phyloP scores from a whole-genome alignment of 208 protist species.

The Crithidia expoeki region DNA sequence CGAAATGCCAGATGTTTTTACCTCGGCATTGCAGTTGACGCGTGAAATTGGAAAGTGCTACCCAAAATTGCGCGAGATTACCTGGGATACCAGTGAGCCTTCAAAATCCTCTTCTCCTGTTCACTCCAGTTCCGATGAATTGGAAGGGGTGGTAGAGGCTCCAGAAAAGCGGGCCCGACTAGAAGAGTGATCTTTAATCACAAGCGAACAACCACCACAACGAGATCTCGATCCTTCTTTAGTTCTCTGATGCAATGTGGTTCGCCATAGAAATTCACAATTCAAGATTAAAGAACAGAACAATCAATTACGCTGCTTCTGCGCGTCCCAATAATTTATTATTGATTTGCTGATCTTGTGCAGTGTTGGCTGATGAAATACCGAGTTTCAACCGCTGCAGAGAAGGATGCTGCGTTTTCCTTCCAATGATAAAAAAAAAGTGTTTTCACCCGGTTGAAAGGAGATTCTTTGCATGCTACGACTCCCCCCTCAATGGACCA shows the following conservation, averaged over 20 bases:
- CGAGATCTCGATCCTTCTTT: background rate
- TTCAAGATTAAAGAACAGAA: no score
- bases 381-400: no score
- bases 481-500: no score
- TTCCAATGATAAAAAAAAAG: no score
- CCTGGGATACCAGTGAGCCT: slow-evolving; percentile 30
- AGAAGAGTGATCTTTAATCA: slow-evolving; percentile 2
- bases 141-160: background rate
- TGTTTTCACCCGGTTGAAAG: no score
- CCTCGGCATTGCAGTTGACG: slow-evolving; percentile 45
- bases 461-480: no score
- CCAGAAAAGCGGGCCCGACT: slow-evolving; percentile 11
- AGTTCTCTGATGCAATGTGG: background rate
- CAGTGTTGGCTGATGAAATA: no score
- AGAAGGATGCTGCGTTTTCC: no score
- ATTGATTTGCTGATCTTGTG: no score
- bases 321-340: no score
- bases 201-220: background rate
- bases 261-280: background rate
- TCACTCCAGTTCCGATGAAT: background rate
- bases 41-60: slow-evolving; percentile 65
- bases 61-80: slow-evolving; percentile 38
- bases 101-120: background rate
- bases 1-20: slow-evolving; percentile 79
- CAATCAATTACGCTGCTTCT: no score